phyloP scores from a whole-genome alignment of 2,329 filamentous ascomycete genomes.

The Sclerotinia borealis region DNA sequence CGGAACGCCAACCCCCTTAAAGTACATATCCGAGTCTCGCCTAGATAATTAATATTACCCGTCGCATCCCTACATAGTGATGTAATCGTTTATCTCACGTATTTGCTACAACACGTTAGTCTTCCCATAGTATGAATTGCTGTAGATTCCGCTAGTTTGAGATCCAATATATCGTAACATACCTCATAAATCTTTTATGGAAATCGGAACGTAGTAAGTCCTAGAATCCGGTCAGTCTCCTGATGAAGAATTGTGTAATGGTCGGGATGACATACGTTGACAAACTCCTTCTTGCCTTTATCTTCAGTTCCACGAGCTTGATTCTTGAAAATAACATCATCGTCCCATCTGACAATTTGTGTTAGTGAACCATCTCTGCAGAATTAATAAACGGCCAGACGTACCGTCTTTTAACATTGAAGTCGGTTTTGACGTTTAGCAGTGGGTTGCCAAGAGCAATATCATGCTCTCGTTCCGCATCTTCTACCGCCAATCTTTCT shows the following conservation, averaged over 20 bases:
- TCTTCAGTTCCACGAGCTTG: constrained; percentile 94
- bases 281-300: constrained; percentile 89
- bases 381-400: constrained; percentile 10
- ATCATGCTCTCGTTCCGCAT: constrained; percentile 77
- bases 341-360: constrained; percentile 65
- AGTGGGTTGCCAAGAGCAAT: constrained; percentile 91
- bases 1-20: not conserved
- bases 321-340: constrained; percentile 99
- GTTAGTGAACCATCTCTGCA: not conserved
- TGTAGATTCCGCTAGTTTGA: not conserved
- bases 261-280: constrained; percentile 62
- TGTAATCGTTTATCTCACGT: constrained; percentile 30
- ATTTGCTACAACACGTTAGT: constrained; percentile 28
- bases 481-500: constrained; percentile 71
- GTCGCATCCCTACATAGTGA: not conserved
- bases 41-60: not conserved
- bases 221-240: constrained; percentile 36
- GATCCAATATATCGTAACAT: constrained; percentile 15
- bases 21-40: not conserved
- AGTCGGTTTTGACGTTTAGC: constrained; percentile 73
- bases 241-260: constrained; percentile 6
- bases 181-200: constrained; percentile 89
- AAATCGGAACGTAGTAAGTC: constrained; percentile 92
- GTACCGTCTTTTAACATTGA: constrained; percentile 72
- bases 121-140: constrained; percentile 5